Base-by-base conservation (phyloP, 495 filamentous ascomycete species). In the Aspergillus diversus region DNA sequence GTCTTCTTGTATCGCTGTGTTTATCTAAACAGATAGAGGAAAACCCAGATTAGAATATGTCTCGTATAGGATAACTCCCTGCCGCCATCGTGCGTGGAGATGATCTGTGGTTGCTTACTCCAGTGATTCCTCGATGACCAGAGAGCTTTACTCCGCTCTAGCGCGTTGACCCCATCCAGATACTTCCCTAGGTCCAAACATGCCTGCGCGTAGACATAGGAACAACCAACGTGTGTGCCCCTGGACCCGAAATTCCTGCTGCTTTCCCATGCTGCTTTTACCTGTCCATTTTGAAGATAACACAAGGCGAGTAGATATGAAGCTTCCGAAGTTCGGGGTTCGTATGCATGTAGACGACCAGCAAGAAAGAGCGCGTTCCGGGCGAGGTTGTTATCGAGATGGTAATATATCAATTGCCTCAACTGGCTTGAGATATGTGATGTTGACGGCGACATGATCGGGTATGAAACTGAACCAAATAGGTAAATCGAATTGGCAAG, bases 291-390 rank as follows among this genome's bases (percentile, higher is more conserved):
- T 49, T 89, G 89, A 37, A 94, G 83, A 74, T 97, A 87, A 67
- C 92, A 96, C 33, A 96, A 84, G 8, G 92, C 86, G 15, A 96
- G 79, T 15, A 98, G 86, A 74, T 95, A 94, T 42, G 86, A 81
- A 7, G 92, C 87, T 74, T 99, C 95, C 48, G 85, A 82, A 35
- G 86, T 87, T 59, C 89, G 86, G 16, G 86, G 86, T 63, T 98
- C 95, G 67, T 92, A 87, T 37, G 93, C 93, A 53, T 87, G 83
- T 5, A 98, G 83, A 52, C 95, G 88, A 55, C 92, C 91, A 53
- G 95, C 90, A 46, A 96, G 88, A 77, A 98, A 98, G 33, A 97
- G 86, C 55, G 95, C 95, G 67, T 95, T 97, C 35, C 90, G 84
- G 66, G 90, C 81, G 33, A 93, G 83, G 67, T 93, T 89, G 67